These are phyloP conservation scores for Termitomyces sp. DNA, from an alignment of 768 basidiomycete species.

Conservation along the genomic window DNA sequence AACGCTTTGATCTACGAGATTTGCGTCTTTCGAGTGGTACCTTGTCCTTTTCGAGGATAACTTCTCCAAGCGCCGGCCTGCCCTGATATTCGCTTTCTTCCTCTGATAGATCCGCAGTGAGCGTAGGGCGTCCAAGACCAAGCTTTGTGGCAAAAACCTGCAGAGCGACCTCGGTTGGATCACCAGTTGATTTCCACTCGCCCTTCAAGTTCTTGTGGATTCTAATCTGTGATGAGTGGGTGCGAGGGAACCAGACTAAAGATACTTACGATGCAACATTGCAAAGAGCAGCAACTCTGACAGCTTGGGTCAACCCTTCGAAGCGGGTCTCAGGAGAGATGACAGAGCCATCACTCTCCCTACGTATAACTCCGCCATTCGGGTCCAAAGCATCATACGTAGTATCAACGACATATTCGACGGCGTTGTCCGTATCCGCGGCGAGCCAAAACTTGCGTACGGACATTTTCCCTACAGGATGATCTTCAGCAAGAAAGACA, in stretches of 20 bases:
- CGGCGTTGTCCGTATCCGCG: conserved; percentile 15
- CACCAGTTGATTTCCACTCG: conserved; percentile 42
- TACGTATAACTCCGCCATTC: conserved; percentile 17
- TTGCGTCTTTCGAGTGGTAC: not conserved
- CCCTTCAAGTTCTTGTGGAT: conserved; percentile 33
- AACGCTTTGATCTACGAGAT: conserved; percentile 17
- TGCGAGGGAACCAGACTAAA: not conserved
- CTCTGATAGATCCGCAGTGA: conserved; percentile 20
- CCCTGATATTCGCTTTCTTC: conserved; percentile 11
- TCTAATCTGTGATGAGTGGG: conserved; percentile 11
- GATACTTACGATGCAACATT: conserved; percentile 18
- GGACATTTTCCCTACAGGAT: conserved; percentile 29
- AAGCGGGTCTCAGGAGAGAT: conserved; percentile 15
- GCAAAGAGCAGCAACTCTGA: conserved; percentile 27
- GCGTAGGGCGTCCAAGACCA: conserved; percentile 29
- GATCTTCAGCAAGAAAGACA: not conserved
- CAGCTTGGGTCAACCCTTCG: conserved; percentile 21
- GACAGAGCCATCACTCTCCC: conserved; percentile 15
- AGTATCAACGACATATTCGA: conserved; percentile 27
- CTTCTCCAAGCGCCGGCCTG: conserved; percentile 20
- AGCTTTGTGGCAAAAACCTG: conserved; percentile 46
- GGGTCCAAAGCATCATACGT: conserved; percentile 28
- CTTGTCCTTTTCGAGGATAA: conserved; percentile 19
- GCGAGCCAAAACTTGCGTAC: conserved; percentile 34
- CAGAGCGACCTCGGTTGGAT: conserved; percentile 52